Evolutionary conservation across 1,139 yeast genomes (phyloP).

Genomic region (Geotrichum candidum): DNA sequence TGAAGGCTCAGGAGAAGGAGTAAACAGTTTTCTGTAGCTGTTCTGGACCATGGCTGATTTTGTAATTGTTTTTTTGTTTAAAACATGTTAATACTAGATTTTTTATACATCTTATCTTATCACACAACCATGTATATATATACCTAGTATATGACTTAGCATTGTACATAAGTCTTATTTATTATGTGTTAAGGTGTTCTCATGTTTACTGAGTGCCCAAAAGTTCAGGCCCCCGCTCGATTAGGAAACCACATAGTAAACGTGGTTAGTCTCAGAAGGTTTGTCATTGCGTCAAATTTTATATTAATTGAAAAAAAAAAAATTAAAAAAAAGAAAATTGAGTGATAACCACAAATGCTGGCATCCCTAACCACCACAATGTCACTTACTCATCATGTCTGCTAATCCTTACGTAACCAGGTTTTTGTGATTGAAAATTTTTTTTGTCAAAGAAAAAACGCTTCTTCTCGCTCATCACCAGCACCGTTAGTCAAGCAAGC

Average conservation of each 20-base stretch:
- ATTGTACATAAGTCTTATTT: not conserved
- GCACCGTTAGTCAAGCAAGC: not conserved
- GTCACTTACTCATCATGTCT: not conserved
- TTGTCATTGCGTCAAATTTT: too few relatives aligned
- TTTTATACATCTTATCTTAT: not conserved
- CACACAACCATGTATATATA: not conserved
- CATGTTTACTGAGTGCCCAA: not conserved
- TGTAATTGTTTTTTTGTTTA: not conserved
- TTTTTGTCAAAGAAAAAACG: not conserved
- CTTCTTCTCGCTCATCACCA: not conserved
- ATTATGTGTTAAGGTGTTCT: not conserved
- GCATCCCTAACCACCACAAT: not conserved
- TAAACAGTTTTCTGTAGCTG: not conserved
- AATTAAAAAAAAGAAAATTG: too few relatives aligned
- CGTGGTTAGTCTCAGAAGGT: too few relatives aligned
- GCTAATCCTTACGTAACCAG: not conserved
- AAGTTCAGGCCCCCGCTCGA: not conserved
- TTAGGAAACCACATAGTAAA: not conserved
- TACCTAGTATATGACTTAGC: not conserved
- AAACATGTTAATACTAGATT: not conserved
- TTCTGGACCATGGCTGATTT: not conserved
- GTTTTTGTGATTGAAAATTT: not conserved
- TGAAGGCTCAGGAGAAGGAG: slow-evolving; percentile 22
- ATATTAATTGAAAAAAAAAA: too few relatives aligned
- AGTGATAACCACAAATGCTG: too few relatives aligned